Evolutionary conservation across 2,329 filamentous ascomycete species (phyloP), one percentile per base, ranked within the genome.

Genomic region (Fonsecaea pedrosoi): DNA sequence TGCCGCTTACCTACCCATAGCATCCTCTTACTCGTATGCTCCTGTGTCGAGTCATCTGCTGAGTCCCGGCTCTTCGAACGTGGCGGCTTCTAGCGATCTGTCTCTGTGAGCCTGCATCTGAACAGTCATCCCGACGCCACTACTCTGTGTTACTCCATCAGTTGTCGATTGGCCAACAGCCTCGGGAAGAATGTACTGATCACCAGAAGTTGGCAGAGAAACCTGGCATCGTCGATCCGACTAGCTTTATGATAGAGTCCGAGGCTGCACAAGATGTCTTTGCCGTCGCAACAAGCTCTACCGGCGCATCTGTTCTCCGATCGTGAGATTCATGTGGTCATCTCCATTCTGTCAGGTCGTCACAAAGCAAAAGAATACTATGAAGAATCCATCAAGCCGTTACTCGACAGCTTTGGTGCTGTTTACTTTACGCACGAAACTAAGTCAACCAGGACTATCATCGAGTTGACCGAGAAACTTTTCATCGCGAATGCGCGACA

Each of bases 281-380:
- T n/a, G n/a, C 32, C 32, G 30, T 15, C 32, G 40, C 59, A 37
- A 21, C 15, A 48, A n/a, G 58, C 45, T 18, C 38, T 53, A 5
- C 38, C 37, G 30, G 18, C 48, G 12, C 67, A 73, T 55, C 64
- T 73, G 18, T 65, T 60, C 32, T 65, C 70, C 30, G 69, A 71
- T 38, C 70, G 70, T 12, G 69, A 72, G 58, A 67, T 82, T n/a
- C 84, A 91, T 72, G 81, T 92, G 18, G 76, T 94, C 25, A 82
- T 93, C 18, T 93, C 90, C 0, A 88, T 85, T 0, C 81, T 81
- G 21, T 91, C 91, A 0, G 91, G 91, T 13, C 85, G 84, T 1
- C 84, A 86, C 0, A 80, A 82, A 13, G 88, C 90, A 0, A 75
- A 79, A 35, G 69, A 73, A 1, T 87, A 90, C 70, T 91, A 85